Percentiles rank a stretch among this genome's conserved stretches.
phyloP scores from a whole-genome alignment of 306 rosid species.

The Senna siamea region DNA sequence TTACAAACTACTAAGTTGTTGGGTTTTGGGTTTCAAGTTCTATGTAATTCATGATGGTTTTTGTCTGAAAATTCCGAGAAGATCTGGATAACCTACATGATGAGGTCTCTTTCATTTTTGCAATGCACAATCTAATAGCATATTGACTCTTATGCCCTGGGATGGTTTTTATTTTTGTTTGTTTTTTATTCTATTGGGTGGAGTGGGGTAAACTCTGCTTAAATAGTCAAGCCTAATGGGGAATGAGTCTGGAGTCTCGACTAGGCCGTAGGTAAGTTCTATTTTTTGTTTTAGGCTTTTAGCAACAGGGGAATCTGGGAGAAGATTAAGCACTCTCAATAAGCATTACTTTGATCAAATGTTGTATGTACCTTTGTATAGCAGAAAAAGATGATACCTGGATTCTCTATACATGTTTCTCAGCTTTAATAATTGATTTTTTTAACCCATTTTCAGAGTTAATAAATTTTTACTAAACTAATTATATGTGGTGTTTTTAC shows the following conservation, averaged over 20 bases:
- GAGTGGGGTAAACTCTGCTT: not conserved
- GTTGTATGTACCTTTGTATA: not conserved
- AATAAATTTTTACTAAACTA: slow-evolving; percentile 7
- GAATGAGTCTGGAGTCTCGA: not conserved
- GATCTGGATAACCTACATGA: not conserved
- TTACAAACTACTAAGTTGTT: not conserved
- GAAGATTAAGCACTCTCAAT: not conserved
- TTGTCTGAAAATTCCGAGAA: not conserved
- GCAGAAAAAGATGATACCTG: not conserved
- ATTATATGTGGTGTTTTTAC: slow-evolving; percentile 31
- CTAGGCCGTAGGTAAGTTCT: not conserved
- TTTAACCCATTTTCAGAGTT: not conserved
- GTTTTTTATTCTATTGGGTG: not conserved
- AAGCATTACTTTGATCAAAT: too few species aligned
- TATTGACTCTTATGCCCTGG: not conserved
- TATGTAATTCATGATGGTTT: not conserved
- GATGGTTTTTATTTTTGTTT: too few species aligned
- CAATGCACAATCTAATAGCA: not conserved
- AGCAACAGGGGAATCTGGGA: not conserved
- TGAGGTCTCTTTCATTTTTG: not conserved
- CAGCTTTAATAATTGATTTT: not conserved
- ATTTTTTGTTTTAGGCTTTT: not conserved
- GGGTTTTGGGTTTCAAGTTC: not conserved
- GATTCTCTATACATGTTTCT: not conserved
- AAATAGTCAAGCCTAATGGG: not conserved